Conservation (phyloP, 2,329 filamentous ascomycete species). For the Metarhizium humberi region DNA sequence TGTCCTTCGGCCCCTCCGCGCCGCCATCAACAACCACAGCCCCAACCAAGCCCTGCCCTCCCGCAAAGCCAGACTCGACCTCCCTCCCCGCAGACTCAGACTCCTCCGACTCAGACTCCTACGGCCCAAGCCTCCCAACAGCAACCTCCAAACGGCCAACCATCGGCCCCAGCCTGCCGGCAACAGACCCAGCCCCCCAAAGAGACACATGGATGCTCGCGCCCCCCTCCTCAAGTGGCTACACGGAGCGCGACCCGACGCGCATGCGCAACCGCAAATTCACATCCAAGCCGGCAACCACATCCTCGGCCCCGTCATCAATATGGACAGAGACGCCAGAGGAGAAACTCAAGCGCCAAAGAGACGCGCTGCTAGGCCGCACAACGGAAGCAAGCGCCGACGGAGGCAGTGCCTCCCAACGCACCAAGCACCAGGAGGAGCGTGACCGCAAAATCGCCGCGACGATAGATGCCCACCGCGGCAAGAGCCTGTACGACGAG, state of each 20-base stretch:
- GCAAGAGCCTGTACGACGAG: slow-evolving; percentile 50
- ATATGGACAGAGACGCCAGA: slow-evolving; percentile 91
- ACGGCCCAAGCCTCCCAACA: slow-evolving; percentile 51
- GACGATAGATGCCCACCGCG: slow-evolving; percentile 44
- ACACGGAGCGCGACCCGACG: slow-evolving; percentile 67
- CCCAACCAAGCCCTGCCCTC: neutral
- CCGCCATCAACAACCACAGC: neutral
- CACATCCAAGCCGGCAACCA: slow-evolving; percentile 46
- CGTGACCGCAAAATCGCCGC: slow-evolving; percentile 35
- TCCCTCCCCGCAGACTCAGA: slow-evolving; percentile 29
- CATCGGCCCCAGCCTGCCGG: slow-evolving; percentile 25
- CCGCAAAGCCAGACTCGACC: neutral
- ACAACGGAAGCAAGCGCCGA: slow-evolving; percentile 27
- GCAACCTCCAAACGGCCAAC: slow-evolving; percentile 35
- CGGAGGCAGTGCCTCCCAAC: slow-evolving; percentile 13
- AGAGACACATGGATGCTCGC: slow-evolving; percentile 83
- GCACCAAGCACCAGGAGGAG: slow-evolving; percentile 44
- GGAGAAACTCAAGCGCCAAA: slow-evolving; percentile 71
- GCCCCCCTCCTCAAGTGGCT: slow-evolving; percentile 43
- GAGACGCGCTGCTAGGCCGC: slow-evolving; percentile 75
- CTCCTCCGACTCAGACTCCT: slow-evolving; percentile 37
- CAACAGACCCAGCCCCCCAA: slow-evolving; percentile 38
- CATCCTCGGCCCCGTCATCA: slow-evolving; percentile 32
- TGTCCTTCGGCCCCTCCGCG: slow-evolving; percentile 22
- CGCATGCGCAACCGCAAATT: slow-evolving; percentile 78